Percentiles rank a stretch among this genome's conserved stretches.
phyloP scores from a whole-genome alignment of 2,329 filamentous ascomycete genomes.

The Emmonsiellopsis sp. region DNA sequence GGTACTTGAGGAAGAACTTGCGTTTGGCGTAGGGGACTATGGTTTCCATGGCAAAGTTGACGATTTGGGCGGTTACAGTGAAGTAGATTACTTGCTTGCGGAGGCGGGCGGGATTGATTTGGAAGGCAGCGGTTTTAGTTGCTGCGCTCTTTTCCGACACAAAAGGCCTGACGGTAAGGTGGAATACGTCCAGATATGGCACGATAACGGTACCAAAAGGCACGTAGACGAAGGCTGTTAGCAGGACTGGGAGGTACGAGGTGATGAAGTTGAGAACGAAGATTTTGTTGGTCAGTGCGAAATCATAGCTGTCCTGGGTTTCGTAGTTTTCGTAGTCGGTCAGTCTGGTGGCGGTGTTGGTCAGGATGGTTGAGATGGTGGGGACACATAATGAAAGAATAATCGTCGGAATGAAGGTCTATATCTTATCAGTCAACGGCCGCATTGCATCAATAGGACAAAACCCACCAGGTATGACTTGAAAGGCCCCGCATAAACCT shows the following conservation, averaged over 20 bases:
- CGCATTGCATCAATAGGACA: neutral
- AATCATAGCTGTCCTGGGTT: constrained; percentile 72
- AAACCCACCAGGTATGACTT: constrained; percentile 67
- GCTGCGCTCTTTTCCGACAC: constrained; percentile 39
- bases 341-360: constrained; percentile 63
- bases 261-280: constrained; percentile 97
- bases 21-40: constrained; percentile 80
- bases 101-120: constrained; percentile 81
- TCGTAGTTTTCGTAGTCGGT: constrained; percentile 89
- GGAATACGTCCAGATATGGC: constrained; percentile 78
- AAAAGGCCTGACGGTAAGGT: constrained; percentile 62
- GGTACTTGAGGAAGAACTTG: constrained; percentile 67
- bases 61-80: constrained; percentile 70
- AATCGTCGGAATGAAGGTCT: constrained; percentile 82
- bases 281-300: constrained; percentile 80
- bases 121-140: constrained; percentile 48
- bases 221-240: constrained; percentile 90
- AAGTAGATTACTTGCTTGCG: constrained; percentile 67
- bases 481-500: constrained; percentile 83
- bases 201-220: constrained; percentile 79
- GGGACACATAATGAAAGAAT: constrained; percentile 77
- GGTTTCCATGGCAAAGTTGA: constrained; percentile 77
- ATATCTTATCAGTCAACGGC: constrained; percentile 5
- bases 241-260: constrained; percentile 82
- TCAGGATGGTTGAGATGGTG: constrained; percentile 66